These are phyloP conservation scores for Fraxinus xanthoxyloides DNA, from an alignment of 305 asterid species.

Conservation along the genomic window DNA sequence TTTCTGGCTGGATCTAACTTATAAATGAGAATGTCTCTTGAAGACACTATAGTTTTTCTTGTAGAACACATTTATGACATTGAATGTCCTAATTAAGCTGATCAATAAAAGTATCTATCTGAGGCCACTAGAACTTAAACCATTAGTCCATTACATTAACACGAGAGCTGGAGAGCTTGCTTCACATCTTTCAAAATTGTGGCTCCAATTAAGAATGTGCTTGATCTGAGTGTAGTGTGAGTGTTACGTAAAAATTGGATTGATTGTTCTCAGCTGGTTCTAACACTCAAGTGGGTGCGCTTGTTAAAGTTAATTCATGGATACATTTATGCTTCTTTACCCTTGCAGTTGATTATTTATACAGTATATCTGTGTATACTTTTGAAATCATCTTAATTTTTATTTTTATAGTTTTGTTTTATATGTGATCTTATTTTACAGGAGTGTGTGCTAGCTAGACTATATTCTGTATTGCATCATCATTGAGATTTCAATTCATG, in stretches of 20 bases:
- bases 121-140: neutral
- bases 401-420: neutral
- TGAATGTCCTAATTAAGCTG: neutral
- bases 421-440: neutral
- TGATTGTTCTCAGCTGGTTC: neutral
- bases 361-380: neutral
- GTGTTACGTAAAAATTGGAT: neutral
- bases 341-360: neutral
- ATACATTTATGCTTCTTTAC: neutral
- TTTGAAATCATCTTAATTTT: neutral
- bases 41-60: neutral
- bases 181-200: neutral
- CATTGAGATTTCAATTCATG: neutral
- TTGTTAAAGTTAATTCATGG: neutral
- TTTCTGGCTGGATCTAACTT: neutral
- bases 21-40: neutral
- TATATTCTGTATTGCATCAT: neutral
- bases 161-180: neutral
- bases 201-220: neutral
- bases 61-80: neutral
- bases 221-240: neutral
- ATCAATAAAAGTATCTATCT: neutral
- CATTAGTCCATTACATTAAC: neutral
- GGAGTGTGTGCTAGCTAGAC: neutral
- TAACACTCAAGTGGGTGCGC: neutral